Percentiles rank a stretch among this genome's conserved stretches.
These are phyloP conservation scores for Oryza coarctata DNA, from an alignment of 176 grass and related monocot species.

Conservation along the genomic window DNA sequence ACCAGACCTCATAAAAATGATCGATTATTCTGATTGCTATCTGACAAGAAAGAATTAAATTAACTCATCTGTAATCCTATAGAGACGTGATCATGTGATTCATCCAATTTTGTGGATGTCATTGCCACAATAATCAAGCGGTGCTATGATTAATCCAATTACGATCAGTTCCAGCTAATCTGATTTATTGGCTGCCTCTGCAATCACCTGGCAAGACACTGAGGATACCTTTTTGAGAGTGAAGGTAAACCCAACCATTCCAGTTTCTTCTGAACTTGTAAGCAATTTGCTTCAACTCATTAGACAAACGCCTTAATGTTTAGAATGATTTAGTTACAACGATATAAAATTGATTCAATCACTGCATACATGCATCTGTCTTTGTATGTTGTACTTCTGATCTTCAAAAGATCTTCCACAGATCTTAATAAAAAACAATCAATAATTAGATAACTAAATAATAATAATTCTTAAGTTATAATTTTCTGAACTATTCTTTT, in stretches of 20 bases:
- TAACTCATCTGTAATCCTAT: too few species aligned
- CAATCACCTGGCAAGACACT: conserved; percentile 51
- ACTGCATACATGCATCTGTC: too few species aligned
- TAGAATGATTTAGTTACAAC: not conserved
- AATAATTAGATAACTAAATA: too few species aligned
- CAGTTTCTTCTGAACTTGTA: not conserved
- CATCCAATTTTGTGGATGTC: too few species aligned
- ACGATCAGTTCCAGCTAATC: conserved; percentile 36
- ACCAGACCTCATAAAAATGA: too few species aligned
- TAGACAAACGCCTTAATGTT: not conserved
- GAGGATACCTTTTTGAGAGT: conserved; percentile 47
- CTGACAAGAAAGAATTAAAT: too few species aligned
- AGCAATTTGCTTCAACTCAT: not conserved
- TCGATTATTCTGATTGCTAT: too few species aligned
- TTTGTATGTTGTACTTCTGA: not conserved
- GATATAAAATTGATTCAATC: not conserved
- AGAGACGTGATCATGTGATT: too few species aligned
- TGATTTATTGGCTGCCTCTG: conserved; percentile 39
- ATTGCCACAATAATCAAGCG: too few species aligned
- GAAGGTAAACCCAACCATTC: conserved; percentile 34
- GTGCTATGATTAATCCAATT: conserved; percentile 40
- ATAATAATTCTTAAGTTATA: too few species aligned
- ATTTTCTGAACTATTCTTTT: too few species aligned
- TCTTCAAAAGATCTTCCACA: conserved; percentile 23
- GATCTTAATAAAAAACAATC: too few species aligned